These are phyloP conservation scores for Curvularia sp. DNA, from an alignment of 2,329 filamentous ascomycete genomes.

Conservation along the genomic window DNA sequence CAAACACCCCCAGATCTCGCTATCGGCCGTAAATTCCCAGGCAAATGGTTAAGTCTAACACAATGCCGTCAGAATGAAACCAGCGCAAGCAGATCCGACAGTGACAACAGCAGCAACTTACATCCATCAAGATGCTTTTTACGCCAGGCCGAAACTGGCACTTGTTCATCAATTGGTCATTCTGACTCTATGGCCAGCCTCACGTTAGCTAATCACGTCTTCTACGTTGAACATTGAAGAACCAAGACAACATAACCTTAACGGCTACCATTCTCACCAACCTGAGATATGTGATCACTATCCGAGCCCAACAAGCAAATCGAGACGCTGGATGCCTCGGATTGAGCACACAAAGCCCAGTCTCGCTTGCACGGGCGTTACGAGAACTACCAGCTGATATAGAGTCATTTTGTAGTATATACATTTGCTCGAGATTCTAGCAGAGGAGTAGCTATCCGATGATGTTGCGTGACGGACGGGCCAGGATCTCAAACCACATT, in stretches of 20 bases:
- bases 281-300: constrained; percentile 35
- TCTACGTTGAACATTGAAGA: constrained; percentile 7
- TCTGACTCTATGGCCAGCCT: neutral
- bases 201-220: neutral
- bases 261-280: constrained; percentile 28
- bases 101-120: constrained; percentile 11
- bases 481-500: constrained; percentile 6
- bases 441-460: neutral
- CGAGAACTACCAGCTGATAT: constrained; percentile 22
- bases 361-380: constrained; percentile 28
- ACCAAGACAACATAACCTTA: constrained; percentile 29
- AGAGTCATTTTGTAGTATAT: constrained; percentile 30
- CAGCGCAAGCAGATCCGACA: neutral
- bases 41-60: constrained; percentile 4
- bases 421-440: neutral
- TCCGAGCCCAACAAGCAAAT: constrained; percentile 36
- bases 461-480: neutral
- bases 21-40: constrained; percentile 8
- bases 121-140: constrained; percentile 38
- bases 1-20: neutral
- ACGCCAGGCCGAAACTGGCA: constrained; percentile 34
- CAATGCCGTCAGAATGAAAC: neutral
- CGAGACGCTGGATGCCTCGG: constrained; percentile 34
- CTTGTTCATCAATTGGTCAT: constrained; percentile 25
- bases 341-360: constrained; percentile 38